These are phyloP conservation scores for Fusarium sp. DNA, from an alignment of 2,329 filamentous ascomycete species.

Conservation along the genomic window DNA sequence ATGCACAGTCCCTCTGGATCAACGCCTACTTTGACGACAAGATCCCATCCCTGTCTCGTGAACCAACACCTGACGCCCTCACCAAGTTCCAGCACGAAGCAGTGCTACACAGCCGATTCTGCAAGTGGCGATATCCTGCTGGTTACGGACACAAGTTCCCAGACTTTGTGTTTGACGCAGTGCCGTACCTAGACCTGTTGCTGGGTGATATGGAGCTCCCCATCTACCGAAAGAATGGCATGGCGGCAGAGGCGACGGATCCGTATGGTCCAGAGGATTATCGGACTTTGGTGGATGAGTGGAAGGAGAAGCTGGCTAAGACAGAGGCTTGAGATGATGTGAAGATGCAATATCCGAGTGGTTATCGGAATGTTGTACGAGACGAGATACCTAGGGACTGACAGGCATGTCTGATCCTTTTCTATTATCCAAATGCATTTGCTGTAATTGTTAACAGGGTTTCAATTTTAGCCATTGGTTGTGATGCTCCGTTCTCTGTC, in stretches of 20 bases:
- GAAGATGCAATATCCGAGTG: background rate
- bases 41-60: conserved; percentile 39
- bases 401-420: background rate
- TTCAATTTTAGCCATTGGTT: background rate
- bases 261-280: conserved; percentile 73
- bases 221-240: conserved; percentile 66
- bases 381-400: background rate
- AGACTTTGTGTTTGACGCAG: conserved; percentile 80
- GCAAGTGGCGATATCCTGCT: conserved; percentile 75
- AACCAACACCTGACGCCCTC: conserved; percentile 50
- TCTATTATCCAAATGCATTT: background rate
- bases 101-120: conserved; percentile 75
- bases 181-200: conserved; percentile 80
- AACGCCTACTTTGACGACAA: conserved; percentile 68
- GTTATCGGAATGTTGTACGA: background rate
- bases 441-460: background rate
- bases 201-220: conserved; percentile 73
- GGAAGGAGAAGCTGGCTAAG: conserved; percentile 48
- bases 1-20: conserved; percentile 71
- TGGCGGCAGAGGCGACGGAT: conserved; percentile 63
- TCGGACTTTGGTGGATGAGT: conserved; percentile 64
- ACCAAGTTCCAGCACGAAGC: conserved; percentile 64
- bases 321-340: background rate
- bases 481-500: background rate
- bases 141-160: conserved; percentile 73